These are phyloP conservation scores for Trichosanthes cucumerina DNA, from an alignment of 306 rosid genomes.

Conservation along the genomic window DNA sequence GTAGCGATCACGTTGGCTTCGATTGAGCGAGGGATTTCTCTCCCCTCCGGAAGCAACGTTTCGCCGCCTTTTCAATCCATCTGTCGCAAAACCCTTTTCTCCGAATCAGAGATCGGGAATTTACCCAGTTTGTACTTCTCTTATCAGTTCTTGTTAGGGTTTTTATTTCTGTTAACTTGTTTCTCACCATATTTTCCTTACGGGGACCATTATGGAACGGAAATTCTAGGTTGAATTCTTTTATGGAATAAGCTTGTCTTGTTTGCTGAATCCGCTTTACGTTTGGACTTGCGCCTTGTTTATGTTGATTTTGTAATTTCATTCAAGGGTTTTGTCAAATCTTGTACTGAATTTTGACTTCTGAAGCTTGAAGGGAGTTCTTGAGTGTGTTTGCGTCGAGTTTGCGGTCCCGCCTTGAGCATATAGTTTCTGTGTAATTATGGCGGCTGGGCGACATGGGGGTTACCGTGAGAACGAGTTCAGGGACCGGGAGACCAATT, in stretches of 20 bases:
- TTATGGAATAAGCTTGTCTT: background rate
- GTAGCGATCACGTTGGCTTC: slow-evolving; percentile 9
- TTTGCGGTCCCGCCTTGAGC: slow-evolving; percentile 4
- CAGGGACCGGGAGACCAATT: slow-evolving; percentile 62
- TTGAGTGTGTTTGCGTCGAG: background rate
- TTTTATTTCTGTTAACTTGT: background rate
- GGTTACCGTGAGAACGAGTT: slow-evolving; percentile 71
- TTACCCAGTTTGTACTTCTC: background rate
- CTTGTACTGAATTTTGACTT: background rate
- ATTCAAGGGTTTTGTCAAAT: background rate
- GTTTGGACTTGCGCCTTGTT: background rate
- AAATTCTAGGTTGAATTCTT: background rate
- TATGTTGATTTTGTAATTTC: background rate
- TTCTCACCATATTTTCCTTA: background rate
- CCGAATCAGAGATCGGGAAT: background rate
- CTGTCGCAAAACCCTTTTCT: background rate
- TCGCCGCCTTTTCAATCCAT: background rate
- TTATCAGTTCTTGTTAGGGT: background rate
- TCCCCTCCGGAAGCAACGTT: slow-evolving; percentile 7
- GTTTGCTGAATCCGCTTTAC: background rate
- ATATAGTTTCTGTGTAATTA: slow-evolving; percentile 17
- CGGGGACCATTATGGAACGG: background rate
- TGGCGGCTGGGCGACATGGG: slow-evolving; percentile 94
- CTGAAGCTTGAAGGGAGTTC: background rate
- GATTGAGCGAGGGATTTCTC: slow-evolving; percentile 1